Conservation (phyloP, 805 yeast species). For the Ogataea populi-albae region DNA sequence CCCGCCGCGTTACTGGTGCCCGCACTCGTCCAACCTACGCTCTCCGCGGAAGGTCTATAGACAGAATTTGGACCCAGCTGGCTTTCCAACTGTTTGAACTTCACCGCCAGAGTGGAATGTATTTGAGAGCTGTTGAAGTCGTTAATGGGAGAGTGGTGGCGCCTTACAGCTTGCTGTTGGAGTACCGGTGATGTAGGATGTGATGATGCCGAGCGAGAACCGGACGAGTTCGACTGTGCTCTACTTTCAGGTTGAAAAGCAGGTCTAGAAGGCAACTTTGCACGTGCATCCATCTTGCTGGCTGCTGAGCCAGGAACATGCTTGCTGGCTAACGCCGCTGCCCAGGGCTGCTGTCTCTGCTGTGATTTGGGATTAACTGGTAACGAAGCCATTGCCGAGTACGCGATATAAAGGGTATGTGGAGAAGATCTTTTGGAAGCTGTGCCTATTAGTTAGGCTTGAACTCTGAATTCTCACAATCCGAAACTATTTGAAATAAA, state of each 20-base stretch:
- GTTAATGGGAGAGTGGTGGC: conserved; percentile 17
- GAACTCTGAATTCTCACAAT: too few species aligned
- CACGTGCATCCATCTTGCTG: too few species aligned
- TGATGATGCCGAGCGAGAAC: not conserved
- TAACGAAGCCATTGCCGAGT: conserved; percentile 12
- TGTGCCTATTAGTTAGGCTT: too few species aligned
- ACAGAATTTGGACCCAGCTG: conserved; percentile 11
- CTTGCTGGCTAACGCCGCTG: conserved; percentile 12
- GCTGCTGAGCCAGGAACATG: conserved; percentile 2
- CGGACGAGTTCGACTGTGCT: conserved; percentile 1
- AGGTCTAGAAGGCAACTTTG: conserved; percentile 12
- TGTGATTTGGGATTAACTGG: conserved; percentile 11
- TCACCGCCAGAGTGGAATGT: conserved; percentile 13
- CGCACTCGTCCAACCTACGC: conserved; percentile 11
- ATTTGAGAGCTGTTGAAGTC: conserved; percentile 18
- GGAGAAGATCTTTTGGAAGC: not conserved
- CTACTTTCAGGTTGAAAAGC: conserved; percentile 1
- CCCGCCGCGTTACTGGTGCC: conserved; percentile 1
- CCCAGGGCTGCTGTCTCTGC: conserved; percentile 18
- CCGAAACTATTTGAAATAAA: too few species aligned
- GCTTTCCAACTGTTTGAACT: conserved; percentile 16
- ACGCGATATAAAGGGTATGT: too few species aligned
- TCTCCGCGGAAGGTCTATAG: conserved; percentile 9
- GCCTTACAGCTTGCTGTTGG: conserved; percentile 4
- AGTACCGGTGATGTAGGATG: not conserved